A percentile compares a stretch with the other conserved stretches of the same genome.
Evolutionary conservation across 1,139 yeast genomes (phyloP).

Genomic region (Geotrichum aggregatum): DNA sequence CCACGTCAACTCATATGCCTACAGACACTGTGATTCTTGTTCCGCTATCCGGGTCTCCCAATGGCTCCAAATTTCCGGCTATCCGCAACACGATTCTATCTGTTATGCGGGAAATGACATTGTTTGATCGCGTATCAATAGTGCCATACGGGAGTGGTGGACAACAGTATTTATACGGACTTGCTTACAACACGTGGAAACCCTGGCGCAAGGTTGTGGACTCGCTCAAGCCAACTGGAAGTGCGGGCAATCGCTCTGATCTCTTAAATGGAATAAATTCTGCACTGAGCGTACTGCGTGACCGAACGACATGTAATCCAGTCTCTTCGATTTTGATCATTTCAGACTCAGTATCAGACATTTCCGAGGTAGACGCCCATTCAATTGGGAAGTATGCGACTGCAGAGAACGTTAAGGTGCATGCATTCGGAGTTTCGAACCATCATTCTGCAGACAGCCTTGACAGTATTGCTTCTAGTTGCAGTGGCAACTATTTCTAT

Average conservation of each 20-base stretch:
- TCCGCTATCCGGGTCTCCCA: constrained; percentile 26
- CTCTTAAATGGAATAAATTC: constrained; percentile 19
- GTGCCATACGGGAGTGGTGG: constrained; percentile 25
- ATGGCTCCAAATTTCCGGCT: constrained; percentile 25
- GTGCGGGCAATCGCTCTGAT: constrained; percentile 21
- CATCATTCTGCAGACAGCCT: constrained; percentile 20
- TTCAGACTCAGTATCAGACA: constrained; percentile 20
- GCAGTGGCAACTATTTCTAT: constrained; percentile 20
- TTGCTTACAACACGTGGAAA: constrained; percentile 21
- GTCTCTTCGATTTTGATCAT: constrained; percentile 21
- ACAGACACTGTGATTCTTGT: constrained; percentile 26
- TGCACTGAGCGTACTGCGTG: constrained; percentile 16
- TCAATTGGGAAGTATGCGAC: constrained; percentile 4
- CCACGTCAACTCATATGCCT: constrained; percentile 23
- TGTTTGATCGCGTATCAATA: constrained; percentile 27
- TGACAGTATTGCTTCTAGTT: constrained; percentile 11
- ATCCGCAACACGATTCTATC: constrained; percentile 21
- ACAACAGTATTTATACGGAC: constrained; percentile 14
- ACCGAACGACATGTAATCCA: constrained; percentile 20
- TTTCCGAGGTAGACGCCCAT: neutral
- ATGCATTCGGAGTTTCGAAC: constrained; percentile 21
- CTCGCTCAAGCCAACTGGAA: constrained; percentile 21
- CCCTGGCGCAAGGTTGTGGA: constrained; percentile 21
- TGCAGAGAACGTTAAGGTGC: constrained; percentile 12
- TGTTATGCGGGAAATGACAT: constrained; percentile 23